phyloP scores from a whole-genome alignment of 768 basidiomycete genomes.

The Multifurca ochricompacta region DNA sequence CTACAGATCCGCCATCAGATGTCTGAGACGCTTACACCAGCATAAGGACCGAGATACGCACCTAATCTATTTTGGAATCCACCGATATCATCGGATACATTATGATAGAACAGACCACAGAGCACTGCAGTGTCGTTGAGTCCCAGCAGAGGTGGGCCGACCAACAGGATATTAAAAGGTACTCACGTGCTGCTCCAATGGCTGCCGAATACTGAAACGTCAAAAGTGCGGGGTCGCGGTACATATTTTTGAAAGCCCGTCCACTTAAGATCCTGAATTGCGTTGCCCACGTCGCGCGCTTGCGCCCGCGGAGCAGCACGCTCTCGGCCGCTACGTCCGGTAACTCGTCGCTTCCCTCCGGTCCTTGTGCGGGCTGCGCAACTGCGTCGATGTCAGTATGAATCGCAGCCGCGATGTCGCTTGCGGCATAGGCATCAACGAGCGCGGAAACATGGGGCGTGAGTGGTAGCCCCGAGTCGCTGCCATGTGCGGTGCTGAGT shows the following conservation, averaged over 20 bases:
- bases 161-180: not conserved
- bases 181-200: conserved; percentile 75
- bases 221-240: conserved; percentile 88
- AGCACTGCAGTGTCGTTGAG: conserved; percentile 43
- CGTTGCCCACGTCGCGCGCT: conserved; percentile 78
- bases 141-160: conserved; percentile 10
- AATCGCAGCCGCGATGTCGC: conserved; percentile 57
- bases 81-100: conserved; percentile 87
- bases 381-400: conserved; percentile 51
- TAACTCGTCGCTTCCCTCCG: conserved; percentile 35
- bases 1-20: conserved; percentile 30
- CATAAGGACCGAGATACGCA: conserved; percentile 25
- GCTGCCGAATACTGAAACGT: conserved; percentile 85
- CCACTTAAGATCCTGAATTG: conserved; percentile 95
- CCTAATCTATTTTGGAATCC: conserved; percentile 96
- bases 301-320: conserved; percentile 56
- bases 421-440: conserved; percentile 63
- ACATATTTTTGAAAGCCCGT: conserved; percentile 95
- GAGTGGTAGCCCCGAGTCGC: conserved; percentile 30
- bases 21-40: not conserved
- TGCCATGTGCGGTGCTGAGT: conserved; percentile 27
- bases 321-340: conserved; percentile 68
- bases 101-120: conserved; percentile 89
- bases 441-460: conserved; percentile 59
- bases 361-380: conserved; percentile 26